Percentiles rank a stretch among this genome's conserved stretches.
Conservation (phyloP, 768 basidiomycete species). For the Pleurotus citrinopileatus region DNA sequence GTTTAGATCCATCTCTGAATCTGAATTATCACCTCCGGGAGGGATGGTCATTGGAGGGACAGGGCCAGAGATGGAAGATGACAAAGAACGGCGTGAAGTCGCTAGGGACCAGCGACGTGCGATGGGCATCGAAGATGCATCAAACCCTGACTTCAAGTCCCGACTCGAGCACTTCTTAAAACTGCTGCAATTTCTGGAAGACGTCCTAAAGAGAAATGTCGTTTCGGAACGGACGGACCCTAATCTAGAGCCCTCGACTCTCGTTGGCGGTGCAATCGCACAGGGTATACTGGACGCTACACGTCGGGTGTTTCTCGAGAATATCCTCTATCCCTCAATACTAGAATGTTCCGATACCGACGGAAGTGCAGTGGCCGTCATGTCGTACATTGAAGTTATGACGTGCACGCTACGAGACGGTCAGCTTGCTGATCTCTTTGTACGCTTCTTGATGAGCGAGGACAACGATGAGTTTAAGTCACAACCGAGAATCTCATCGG, state of each 20-base stretch:
- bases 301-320: conserved; percentile 85
- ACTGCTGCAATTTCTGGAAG: conserved; percentile 87
- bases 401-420: conserved; percentile 70
- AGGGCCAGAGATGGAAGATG: conserved; percentile 50
- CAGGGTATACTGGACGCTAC: conserved; percentile 83
- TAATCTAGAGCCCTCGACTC: conserved; percentile 50
- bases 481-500: conserved; percentile 40
- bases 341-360: conserved; percentile 90
- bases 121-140: conserved; percentile 75
- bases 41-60: conserved; percentile 76
- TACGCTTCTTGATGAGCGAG: conserved; percentile 81
- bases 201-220: conserved; percentile 73
- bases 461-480: conserved; percentile 66
- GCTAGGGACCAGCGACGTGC: conserved; percentile 50
- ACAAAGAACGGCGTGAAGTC: conserved; percentile 47
- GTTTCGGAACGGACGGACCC: conserved; percentile 31
- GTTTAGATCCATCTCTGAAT: conserved; percentile 45
- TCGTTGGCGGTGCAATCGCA: conserved; percentile 79
- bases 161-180: conserved; percentile 89
- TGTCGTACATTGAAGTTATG: conserved; percentile 93
- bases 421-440: conserved; percentile 64
- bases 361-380: conserved; percentile 94
- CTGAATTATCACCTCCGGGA: conserved; percentile 36
- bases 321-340: conserved; percentile 89
- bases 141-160: conserved; percentile 69